A percentile compares a stretch with the other conserved stretches of the same genome.
These are phyloP conservation scores for Debaryomyces subglobosus DNA, from an alignment of 1,139 yeast species.

Conservation along the genomic window DNA sequence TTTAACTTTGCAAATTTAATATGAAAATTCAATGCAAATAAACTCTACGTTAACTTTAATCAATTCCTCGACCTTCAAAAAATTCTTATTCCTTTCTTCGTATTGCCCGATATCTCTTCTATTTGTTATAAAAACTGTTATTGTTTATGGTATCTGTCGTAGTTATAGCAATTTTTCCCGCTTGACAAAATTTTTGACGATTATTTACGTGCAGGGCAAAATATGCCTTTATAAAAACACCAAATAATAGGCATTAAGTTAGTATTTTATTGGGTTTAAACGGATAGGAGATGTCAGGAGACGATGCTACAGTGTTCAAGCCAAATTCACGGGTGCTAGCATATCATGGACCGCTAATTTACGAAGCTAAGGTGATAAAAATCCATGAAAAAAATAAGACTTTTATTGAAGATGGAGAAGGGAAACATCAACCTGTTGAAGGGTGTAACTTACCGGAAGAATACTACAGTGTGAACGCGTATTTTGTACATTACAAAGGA, in stretches of 20 bases:
- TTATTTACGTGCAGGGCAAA: slow-evolving; percentile 5
- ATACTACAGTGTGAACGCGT: slow-evolving; percentile 45
- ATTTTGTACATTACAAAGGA: slow-evolving; percentile 86
- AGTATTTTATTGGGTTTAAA: background rate
- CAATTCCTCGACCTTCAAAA: background rate
- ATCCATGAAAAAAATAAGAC: slow-evolving; percentile 57
- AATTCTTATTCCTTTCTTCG: background rate
- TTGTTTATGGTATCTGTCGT: background rate
- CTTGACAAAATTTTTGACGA: slow-evolving; percentile 5
- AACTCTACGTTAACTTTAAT: background rate
- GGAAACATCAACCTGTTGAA: slow-evolving; percentile 31
- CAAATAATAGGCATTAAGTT: background rate
- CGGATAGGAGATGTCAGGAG: background rate
- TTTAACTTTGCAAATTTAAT: slow-evolving; percentile 1
- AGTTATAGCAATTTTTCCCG: slow-evolving; percentile 6
- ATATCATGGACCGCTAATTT: slow-evolving; percentile 87
- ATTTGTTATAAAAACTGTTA: background rate
- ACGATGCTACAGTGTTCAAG: slow-evolving; percentile 16
- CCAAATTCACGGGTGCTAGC: slow-evolving; percentile 66
- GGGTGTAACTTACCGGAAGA: slow-evolving; percentile 50
- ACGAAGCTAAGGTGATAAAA: slow-evolving; percentile 81
- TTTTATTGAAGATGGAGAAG: slow-evolving; percentile 46
- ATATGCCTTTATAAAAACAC: background rate
- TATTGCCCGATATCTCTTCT: background rate
- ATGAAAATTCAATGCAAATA: background rate